These are phyloP conservation scores for Blastobotrys malaysiensis DNA, from an alignment of 1,139 yeast species.

Conservation along the genomic window DNA sequence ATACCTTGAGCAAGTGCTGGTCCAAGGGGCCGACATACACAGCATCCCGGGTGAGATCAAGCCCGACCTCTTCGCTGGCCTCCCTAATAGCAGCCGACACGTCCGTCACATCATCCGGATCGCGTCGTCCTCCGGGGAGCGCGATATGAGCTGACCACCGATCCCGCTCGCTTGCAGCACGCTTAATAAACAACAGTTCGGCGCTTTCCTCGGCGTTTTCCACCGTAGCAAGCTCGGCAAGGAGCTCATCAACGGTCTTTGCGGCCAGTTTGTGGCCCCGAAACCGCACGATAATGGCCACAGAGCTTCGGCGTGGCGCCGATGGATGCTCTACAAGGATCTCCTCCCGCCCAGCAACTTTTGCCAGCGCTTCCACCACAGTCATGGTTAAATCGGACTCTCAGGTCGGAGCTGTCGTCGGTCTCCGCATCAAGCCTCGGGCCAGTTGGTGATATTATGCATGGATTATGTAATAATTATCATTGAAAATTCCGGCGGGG, in stretches of 20 bases:
- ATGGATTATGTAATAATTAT: not conserved
- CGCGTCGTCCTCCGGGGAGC: slow-evolving; percentile 38
- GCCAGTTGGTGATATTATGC: not conserved
- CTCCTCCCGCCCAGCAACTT: slow-evolving; percentile 16
- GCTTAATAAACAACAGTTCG: slow-evolving; percentile 36
- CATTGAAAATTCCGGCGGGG: not conserved
- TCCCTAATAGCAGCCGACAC: slow-evolving; percentile 35
- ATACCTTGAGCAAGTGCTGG: slow-evolving; percentile 33
- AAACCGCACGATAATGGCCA: slow-evolving; percentile 23
- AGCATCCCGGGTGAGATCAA: slow-evolving; percentile 29
- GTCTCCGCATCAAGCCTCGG: too few species aligned
- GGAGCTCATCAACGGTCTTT: slow-evolving; percentile 1
- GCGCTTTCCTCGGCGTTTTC: slow-evolving; percentile 8
- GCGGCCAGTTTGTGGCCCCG: slow-evolving; percentile 12
- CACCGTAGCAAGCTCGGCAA: slow-evolving; percentile 2
- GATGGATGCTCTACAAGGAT: slow-evolving; percentile 14
- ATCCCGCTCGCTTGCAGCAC: slow-evolving; percentile 34
- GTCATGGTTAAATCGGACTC: not conserved
- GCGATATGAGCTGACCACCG: slow-evolving; percentile 43
- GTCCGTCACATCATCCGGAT: slow-evolving; percentile 33
- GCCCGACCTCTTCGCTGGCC: slow-evolving; percentile 37
- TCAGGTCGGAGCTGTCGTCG: not conserved
- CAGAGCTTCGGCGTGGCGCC: slow-evolving; percentile 22
- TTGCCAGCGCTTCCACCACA: slow-evolving; percentile 16
- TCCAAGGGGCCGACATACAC: slow-evolving; percentile 33